Evolutionary conservation across 805 yeast species (phyloP).

Genomic region (Ogataea nonfermentans): DNA sequence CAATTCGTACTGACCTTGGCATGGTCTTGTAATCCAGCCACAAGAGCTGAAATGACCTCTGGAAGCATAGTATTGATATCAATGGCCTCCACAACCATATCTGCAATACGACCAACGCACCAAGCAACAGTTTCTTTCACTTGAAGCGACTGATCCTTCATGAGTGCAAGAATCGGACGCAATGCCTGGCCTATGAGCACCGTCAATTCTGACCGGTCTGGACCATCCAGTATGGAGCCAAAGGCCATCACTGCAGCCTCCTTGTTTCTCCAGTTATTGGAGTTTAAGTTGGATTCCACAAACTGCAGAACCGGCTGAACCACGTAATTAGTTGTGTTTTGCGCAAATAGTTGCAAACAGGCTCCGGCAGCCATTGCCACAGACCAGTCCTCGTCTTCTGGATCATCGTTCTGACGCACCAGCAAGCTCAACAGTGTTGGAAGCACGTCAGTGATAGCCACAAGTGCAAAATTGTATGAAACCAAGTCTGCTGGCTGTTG

Average conservation of each 20-base stretch:
- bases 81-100: slow-evolving; percentile 74
- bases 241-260: slow-evolving; percentile 99
- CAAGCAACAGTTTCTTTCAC: slow-evolving; percentile 97
- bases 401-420: slow-evolving; percentile 87
- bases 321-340: slow-evolving; percentile 80
- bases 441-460: slow-evolving; percentile 79
- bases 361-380: slow-evolving; percentile 99
- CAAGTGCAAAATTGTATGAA: slow-evolving; percentile 77
- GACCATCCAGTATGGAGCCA: slow-evolving; percentile 95
- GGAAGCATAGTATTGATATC: slow-evolving; percentile 66
- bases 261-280: slow-evolving; percentile 74
- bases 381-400: slow-evolving; percentile 96
- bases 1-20: slow-evolving; percentile 95
- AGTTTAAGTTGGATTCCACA: slow-evolving; percentile 69
- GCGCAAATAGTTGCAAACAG: slow-evolving; percentile 91
- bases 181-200: slow-evolving; percentile 77
- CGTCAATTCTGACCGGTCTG: slow-evolving; percentile 68
- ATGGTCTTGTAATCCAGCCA: slow-evolving; percentile 82
- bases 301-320: slow-evolving; percentile 82
- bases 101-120: slow-evolving; percentile 97
- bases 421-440: slow-evolving; percentile 81
- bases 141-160: slow-evolving; percentile 72
- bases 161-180: slow-evolving; percentile 69
- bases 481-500: slow-evolving; percentile 44
- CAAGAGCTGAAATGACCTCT: slow-evolving; percentile 66